phyloP scores from a whole-genome alignment of 2,329 filamentous ascomycete species.

The Gnomoniopsis smithogilvyi region DNA sequence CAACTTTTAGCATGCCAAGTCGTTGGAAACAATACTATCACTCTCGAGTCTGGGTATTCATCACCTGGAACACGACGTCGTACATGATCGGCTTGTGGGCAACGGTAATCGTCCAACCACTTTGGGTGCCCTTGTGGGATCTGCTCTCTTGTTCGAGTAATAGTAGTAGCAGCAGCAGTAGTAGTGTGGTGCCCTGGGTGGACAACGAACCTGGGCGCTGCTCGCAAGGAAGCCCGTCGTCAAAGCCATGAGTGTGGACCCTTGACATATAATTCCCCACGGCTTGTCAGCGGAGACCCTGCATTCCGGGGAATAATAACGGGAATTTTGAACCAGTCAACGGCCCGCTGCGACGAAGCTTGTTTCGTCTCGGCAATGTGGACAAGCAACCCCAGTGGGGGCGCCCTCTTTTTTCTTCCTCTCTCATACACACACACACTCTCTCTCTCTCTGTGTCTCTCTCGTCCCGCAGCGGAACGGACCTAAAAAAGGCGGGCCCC shows the following conservation, averaged over 20 bases:
- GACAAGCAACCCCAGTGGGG: background rate
- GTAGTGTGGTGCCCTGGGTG: too few species aligned
- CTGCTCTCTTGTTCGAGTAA: background rate
- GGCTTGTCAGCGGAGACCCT: constrained; percentile 6
- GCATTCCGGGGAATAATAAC: constrained; percentile 6
- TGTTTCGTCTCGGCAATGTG: constrained; percentile 14
- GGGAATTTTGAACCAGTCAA: constrained; percentile 1
- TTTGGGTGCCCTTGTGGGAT: too few species aligned
- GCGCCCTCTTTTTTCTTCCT: too few species aligned
- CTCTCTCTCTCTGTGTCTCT: too few species aligned
- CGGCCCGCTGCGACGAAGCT: constrained; percentile 13
- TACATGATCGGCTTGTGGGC: constrained; percentile 10
- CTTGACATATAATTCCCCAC: background rate
- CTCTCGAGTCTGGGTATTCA: background rate
- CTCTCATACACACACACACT: too few species aligned
- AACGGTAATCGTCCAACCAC: too few species aligned
- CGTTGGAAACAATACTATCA: background rate
- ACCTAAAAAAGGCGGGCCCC: background rate
- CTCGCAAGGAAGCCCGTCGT: too few species aligned
- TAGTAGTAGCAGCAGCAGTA: too few species aligned
- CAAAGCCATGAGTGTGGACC: too few species aligned
- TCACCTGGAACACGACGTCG: background rate
- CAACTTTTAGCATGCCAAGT: constrained; percentile 8
- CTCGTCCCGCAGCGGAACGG: background rate
- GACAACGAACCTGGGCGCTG: too few species aligned